Percentiles rank a stretch among this genome's conserved stretches.
Conservation (phyloP, 345 rosid species). For the Eucalyptus pauciflora region DNA sequence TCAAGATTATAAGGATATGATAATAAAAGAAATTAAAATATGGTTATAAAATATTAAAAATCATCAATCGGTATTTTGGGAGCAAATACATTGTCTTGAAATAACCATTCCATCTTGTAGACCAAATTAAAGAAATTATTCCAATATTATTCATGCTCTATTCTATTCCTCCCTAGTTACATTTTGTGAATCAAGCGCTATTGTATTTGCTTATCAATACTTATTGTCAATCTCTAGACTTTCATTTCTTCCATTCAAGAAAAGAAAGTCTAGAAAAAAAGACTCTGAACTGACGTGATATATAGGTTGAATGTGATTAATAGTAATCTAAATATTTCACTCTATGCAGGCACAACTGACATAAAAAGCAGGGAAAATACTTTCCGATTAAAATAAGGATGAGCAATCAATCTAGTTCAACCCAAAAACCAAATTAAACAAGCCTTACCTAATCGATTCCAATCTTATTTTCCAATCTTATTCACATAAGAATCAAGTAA, state of each 20-base stretch:
- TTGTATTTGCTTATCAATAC: not conserved
- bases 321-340: not conserved
- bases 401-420: not conserved
- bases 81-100: not conserved
- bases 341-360: not conserved
- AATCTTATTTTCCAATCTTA: not conserved
- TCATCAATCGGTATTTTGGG: not conserved
- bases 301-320: not conserved
- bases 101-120: not conserved
- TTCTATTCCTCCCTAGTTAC: not conserved
- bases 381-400: not conserved
- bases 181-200: not conserved
- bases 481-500: not conserved
- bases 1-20: not conserved
- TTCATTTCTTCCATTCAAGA: not conserved
- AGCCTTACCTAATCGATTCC: not conserved
- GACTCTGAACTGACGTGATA: not conserved
- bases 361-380: not conserved
- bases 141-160: not conserved
- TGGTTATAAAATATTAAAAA: too few relatives aligned
- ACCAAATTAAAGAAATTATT: not conserved
- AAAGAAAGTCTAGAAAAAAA: not conserved
- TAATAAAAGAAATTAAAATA: not conserved
- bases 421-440: not conserved
- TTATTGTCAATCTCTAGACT: not conserved